These are phyloP conservation scores for Akanthomyces dipterigenus DNA, from an alignment of 2,329 filamentous ascomycete species.

Conservation along the genomic window DNA sequence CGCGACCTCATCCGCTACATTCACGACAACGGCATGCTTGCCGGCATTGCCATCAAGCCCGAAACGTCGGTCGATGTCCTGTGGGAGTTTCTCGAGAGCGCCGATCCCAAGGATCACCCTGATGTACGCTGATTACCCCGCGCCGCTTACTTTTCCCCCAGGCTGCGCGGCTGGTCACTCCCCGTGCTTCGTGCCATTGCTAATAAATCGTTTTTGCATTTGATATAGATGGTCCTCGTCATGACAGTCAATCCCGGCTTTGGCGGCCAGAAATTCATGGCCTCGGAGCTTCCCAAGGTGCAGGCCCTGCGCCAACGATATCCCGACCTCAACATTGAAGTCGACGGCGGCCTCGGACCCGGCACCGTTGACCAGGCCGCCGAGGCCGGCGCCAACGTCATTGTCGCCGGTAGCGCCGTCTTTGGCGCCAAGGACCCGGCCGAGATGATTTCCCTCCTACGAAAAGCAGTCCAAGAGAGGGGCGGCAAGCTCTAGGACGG, in stretches of 20 bases:
- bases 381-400: constrained; percentile 93
- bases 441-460: constrained; percentile 76
- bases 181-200: no score
- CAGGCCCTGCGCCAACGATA: constrained; percentile 74
- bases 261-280: constrained; percentile 98
- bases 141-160: neutral
- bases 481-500: constrained; percentile 30
- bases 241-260: constrained; percentile 99
- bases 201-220: no score
- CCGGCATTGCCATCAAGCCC: constrained; percentile 93
- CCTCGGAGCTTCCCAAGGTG: constrained; percentile 90
- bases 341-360: constrained; percentile 85
- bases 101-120: constrained; percentile 67
- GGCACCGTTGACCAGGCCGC: constrained; percentile 90
- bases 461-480: constrained; percentile 67
- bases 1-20: constrained; percentile 85
- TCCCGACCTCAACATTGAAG: constrained; percentile 91
- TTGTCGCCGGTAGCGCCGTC: constrained; percentile 92
- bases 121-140: constrained; percentile 58
- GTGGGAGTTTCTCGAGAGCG: constrained; percentile 77
- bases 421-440: constrained; percentile 86
- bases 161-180: neutral
- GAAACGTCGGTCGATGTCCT: constrained; percentile 85
- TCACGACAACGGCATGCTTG: constrained; percentile 79
- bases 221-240: constrained; percentile 83